Evolutionary conservation across 164 flowering plant genomes (phyloP).

Genomic region (Chimonanthus praecox): DNA sequence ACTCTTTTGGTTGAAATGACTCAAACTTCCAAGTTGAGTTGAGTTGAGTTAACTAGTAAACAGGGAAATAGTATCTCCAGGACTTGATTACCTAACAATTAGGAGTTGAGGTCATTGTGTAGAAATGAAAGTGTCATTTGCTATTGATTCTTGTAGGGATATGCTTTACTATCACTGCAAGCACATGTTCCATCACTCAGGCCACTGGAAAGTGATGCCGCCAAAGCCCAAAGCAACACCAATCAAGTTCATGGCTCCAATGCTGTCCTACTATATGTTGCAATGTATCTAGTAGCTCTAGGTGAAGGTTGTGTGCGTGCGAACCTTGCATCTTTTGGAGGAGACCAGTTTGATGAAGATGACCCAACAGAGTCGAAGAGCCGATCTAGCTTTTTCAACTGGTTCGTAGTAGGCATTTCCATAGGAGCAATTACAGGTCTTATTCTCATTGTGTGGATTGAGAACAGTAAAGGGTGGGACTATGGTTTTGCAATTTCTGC

Average conservation of each 20-base stretch:
- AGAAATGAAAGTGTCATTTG: not conserved
- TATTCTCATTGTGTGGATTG: conserved; percentile 58
- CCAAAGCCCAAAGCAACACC: conserved; percentile 19
- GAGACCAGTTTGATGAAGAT: conserved; percentile 6
- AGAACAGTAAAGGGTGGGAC: conserved; percentile 57
- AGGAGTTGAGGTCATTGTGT: not conserved
- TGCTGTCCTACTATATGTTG: conserved; percentile 23
- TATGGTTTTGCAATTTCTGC: conserved; percentile 55
- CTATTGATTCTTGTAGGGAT: conserved; percentile 38
- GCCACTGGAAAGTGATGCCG: conserved; percentile 35
- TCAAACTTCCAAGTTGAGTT: no score
- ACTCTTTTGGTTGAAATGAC: no score
- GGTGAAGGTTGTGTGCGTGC: conserved; percentile 19
- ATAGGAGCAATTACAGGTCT: conserved; percentile 50
- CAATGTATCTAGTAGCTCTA: conserved; percentile 12
- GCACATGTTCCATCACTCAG: conserved; percentile 27
- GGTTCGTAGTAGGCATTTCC: conserved; percentile 49
- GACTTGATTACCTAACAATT: not conserved
- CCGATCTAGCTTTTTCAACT: conserved; percentile 60
- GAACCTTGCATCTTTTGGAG: conserved; percentile 11
- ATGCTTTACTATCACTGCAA: conserved; percentile 41
- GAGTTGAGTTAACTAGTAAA: no score
- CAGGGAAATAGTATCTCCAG: not conserved
- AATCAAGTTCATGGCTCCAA: conserved; percentile 29
- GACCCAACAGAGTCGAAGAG: conserved; percentile 32